Base-by-base conservation (phyloP, 208 protist species). In the Zelonia costaricensis region DNA sequence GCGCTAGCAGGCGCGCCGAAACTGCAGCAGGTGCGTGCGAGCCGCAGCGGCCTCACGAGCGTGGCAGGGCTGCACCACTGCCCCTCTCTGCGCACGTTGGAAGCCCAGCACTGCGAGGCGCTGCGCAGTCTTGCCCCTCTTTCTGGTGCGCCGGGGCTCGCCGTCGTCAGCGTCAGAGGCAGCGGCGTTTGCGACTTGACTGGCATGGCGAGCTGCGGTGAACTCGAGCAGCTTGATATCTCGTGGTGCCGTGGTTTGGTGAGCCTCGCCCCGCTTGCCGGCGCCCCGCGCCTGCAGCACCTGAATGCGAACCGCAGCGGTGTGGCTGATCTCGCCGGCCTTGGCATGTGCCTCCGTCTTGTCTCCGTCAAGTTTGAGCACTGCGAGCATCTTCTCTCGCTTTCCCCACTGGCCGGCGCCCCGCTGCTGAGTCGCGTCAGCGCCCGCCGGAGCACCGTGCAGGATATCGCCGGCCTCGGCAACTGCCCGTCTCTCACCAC, bases 31-130 rank as follows among this genome's bases (percentile, higher is more conserved):
- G n/a, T 54, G 7, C 45, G 53, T 45, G 57, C 45, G 13, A 54
- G 51, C 10, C 57, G 51, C 2, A 62, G 43, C 35, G 35, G 57
- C 4, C 12, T n/a, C 16, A 16, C 33, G 16, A 20, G 53, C 45
- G 33, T 62, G 0, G 39, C 30, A n/a, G 57, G 45, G 6, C 57
- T 62, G 10, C 38, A 52, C n/a, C 43, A 4, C 13, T 52, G 56
- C 23, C 38, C 44, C 3, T 62, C 56, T 7, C 56, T 62, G 18
- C 13, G 4, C n/a, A 13, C 52, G 5, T 30, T 62, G 2, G 43
- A 52, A 8, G 47, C 48, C 43, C 56, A 62, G 56, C 44, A 62
- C 23, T 62, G 56, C 33, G 43, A 52, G 18, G 44, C 40, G 9
- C 12, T 52, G 6, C 2, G 22, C 20, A 54, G 45, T 7, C 43